phyloP scores from a whole-genome alignment of 2,329 filamentous ascomycete species.

The Thyridium curvatum region DNA sequence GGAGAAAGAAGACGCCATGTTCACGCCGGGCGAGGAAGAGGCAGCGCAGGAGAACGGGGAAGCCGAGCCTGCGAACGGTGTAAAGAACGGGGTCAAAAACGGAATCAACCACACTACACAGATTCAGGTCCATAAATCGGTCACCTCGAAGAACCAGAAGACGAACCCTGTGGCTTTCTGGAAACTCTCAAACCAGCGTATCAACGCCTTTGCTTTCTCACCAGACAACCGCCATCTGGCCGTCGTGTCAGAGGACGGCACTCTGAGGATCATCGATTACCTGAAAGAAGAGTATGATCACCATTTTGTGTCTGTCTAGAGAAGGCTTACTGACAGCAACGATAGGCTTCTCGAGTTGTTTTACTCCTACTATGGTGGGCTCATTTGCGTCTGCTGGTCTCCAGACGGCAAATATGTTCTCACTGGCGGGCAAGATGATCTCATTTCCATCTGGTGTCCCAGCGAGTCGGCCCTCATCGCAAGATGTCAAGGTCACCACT shows the following conservation, averaged over 20 bases:
- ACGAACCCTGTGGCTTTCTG: slow-evolving; percentile 86
- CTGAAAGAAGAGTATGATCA: slow-evolving; percentile 71
- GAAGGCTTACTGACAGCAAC: slow-evolving; percentile 2
- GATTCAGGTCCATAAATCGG: slow-evolving; percentile 79
- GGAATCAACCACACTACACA: slow-evolving; percentile 32
- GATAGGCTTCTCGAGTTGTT: slow-evolving; percentile 82
- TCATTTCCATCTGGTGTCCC: slow-evolving; percentile 93
- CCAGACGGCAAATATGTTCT: slow-evolving; percentile 94
- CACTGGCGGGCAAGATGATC: slow-evolving; percentile 91
- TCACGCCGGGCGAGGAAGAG: slow-evolving; percentile 61
- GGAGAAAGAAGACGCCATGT: slow-evolving; percentile 83
- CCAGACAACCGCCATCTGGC: slow-evolving; percentile 83
- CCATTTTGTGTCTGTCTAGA: too few species aligned
- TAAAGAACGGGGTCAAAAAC: slow-evolving; percentile 22
- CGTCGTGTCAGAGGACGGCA: slow-evolving; percentile 86
- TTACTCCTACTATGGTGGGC: slow-evolving; percentile 85
- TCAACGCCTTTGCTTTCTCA: slow-evolving; percentile 89
- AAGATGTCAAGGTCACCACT: slow-evolving; percentile 89
- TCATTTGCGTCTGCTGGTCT: slow-evolving; percentile 94
- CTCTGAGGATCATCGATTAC: slow-evolving; percentile 85
- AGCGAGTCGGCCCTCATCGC: slow-evolving; percentile 79
- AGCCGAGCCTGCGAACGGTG: slow-evolving; percentile 33
- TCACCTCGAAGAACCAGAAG: slow-evolving; percentile 90
- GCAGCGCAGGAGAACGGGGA: slow-evolving; percentile 74
- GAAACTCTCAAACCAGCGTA: slow-evolving; percentile 85